These are phyloP conservation scores for Sporothrix inflata DNA, from an alignment of 2,329 filamentous ascomycete genomes.

Conservation along the genomic window DNA sequence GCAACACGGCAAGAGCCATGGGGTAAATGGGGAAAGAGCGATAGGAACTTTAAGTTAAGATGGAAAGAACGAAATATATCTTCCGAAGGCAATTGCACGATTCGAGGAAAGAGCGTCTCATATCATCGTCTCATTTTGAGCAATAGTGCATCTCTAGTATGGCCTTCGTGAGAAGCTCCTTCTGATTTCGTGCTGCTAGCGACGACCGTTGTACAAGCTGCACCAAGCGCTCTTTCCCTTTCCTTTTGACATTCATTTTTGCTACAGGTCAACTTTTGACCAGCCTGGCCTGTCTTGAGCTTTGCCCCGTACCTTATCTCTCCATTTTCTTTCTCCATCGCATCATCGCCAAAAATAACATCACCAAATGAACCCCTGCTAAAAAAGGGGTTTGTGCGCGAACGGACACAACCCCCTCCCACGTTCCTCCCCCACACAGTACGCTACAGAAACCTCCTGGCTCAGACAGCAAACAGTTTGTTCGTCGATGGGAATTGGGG, in stretches of 20 bases:
- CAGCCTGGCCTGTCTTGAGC: not conserved
- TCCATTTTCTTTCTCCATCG: not conserved
- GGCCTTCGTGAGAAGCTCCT: not conserved
- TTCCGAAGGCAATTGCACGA: not conserved
- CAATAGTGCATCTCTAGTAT: not conserved
- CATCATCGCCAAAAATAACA: constrained; percentile 28
- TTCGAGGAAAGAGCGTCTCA: constrained; percentile 13
- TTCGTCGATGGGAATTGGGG: not conserved
- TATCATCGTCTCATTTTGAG: not conserved
- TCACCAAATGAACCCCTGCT: not conserved
- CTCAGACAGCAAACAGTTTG: not conserved
- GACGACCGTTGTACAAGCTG: not conserved
- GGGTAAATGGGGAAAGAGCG: not conserved
- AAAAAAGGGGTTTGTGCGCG: constrained; percentile 15
- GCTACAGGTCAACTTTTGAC: not conserved
- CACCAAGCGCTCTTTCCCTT: not conserved
- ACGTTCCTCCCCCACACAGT: not conserved
- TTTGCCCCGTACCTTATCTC: not conserved
- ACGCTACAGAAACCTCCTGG: constrained; percentile 4
- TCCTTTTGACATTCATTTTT: not conserved
- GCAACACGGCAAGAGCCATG: not conserved
- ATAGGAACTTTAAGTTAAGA: not conserved
- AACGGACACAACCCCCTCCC: not conserved
- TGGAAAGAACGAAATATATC: not conserved
- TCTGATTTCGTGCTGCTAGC: not conserved